phyloP scores from a whole-genome alignment of 192 early-diverging fungal genomes.

The Coemansia sp. region DNA sequence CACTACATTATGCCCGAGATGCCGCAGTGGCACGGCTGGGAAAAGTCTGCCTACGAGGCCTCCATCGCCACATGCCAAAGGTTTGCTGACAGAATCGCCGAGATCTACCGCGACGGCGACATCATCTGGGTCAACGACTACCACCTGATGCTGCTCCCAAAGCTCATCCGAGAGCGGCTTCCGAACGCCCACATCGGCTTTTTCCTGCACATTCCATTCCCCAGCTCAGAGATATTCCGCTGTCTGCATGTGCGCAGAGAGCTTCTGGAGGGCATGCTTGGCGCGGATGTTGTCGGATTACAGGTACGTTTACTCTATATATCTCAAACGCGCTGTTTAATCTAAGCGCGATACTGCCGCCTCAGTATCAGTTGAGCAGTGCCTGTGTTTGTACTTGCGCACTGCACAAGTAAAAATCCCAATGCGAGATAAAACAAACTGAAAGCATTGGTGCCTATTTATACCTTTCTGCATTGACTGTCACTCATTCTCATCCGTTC shows the following conservation, averaged over 20 bases:
- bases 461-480: background rate
- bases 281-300: constrained; percentile 86
- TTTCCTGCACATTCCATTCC: constrained; percentile 96
- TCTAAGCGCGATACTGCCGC: constrained; percentile 33
- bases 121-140: constrained; percentile 99
- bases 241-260: constrained; percentile 85
- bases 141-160: constrained; percentile 91
- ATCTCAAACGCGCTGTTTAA: constrained; percentile 14
- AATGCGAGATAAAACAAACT: background rate
- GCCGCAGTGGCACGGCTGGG: constrained; percentile 75
- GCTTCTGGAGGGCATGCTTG: constrained; percentile 87
- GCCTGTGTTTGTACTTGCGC: background rate
- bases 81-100: constrained; percentile 81
- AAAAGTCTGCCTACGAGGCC: constrained; percentile 79
- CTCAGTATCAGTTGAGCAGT: background rate
- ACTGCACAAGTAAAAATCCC: background rate
- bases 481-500: background rate
- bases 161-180: constrained; percentile 78
- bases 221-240: constrained; percentile 91
- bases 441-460: background rate
- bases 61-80: constrained; percentile 80
- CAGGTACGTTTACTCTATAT: constrained; percentile 39
- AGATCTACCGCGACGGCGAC: constrained; percentile 78
- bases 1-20: constrained; percentile 93
- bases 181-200: constrained; percentile 91